Percentiles rank a stretch among this genome's conserved stretches.
Conservation (phyloP, 345 rosid genomes). For the Xanthoceras sorbifolium region DNA sequence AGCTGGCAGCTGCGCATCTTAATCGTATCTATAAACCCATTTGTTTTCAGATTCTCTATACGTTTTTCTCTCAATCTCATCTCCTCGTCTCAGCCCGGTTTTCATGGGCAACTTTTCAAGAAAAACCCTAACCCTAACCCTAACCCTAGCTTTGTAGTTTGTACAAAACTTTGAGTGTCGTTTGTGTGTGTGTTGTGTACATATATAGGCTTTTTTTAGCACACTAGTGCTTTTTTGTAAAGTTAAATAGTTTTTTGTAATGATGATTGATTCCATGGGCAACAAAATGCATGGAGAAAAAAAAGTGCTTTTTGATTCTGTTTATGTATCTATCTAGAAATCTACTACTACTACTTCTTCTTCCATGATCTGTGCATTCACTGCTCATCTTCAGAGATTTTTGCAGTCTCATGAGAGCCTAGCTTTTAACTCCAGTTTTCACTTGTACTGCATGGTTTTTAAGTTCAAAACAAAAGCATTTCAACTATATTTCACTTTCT, state of each 20-base stretch:
- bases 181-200: too few relatives aligned
- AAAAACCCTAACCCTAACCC: neutral
- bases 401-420: neutral
- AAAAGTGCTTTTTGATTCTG: neutral
- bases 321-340: neutral
- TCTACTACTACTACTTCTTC: neutral
- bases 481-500: too few relatives aligned
- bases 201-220: neutral
- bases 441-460: neutral
- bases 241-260: neutral
- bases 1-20: too few relatives aligned
- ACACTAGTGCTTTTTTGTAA: neutral
- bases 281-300: neutral
- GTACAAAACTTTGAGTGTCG: neutral
- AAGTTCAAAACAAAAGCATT: neutral
- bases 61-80: neutral
- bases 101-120: conserved; percentile 21
- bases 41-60: neutral
- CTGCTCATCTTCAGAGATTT: neutral
- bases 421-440: neutral
- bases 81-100: conserved; percentile 5
- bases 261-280: neutral
- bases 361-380: neutral
- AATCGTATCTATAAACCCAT: neutral
- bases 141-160: neutral